Conservation (phyloP, 129 eudicot genomes). For the Chrysanthemum lavandulifolium region DNA sequence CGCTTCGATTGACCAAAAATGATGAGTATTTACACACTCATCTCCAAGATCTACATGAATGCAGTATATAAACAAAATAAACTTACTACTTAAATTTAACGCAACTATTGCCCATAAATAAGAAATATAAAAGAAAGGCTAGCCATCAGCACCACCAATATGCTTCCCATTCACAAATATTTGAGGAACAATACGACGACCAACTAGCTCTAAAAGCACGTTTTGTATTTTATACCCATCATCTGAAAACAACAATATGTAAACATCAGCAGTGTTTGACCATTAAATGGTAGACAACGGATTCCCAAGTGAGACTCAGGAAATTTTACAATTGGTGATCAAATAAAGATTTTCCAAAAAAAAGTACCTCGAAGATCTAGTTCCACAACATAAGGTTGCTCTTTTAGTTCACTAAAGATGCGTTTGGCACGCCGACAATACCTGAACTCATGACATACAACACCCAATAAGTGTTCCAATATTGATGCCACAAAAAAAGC, state of each 20-base stretch:
- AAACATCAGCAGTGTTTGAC: constrained; percentile 5
- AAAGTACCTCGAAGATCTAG: constrained; percentile 84
- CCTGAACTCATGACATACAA: constrained; percentile 43
- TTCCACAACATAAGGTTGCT: constrained; percentile 86
- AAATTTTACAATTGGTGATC: background rate
- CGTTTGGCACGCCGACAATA: constrained; percentile 75
- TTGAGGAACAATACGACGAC: constrained; percentile 95
- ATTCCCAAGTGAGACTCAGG: no score
- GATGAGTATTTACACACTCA: no score
- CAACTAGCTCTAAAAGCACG: constrained; percentile 80
- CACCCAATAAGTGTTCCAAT: constrained; percentile 14
- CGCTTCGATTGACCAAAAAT: no score
- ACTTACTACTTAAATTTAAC: background rate
- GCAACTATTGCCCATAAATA: background rate
- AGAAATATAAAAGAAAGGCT: constrained; percentile 25
- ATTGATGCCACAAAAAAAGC: background rate
- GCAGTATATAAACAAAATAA: background rate
- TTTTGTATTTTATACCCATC: constrained; percentile 83
- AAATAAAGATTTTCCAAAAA: background rate
- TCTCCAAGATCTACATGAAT: constrained; percentile 58
- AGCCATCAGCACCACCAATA: constrained; percentile 93
- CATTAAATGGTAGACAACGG: background rate
- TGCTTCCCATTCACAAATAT: constrained; percentile 97
- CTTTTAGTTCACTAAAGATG: constrained; percentile 62
- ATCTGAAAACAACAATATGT: constrained; percentile 41